Conservation (phyloP, 2,329 filamentous ascomycete genomes). For the Fusarium aywerte region DNA sequence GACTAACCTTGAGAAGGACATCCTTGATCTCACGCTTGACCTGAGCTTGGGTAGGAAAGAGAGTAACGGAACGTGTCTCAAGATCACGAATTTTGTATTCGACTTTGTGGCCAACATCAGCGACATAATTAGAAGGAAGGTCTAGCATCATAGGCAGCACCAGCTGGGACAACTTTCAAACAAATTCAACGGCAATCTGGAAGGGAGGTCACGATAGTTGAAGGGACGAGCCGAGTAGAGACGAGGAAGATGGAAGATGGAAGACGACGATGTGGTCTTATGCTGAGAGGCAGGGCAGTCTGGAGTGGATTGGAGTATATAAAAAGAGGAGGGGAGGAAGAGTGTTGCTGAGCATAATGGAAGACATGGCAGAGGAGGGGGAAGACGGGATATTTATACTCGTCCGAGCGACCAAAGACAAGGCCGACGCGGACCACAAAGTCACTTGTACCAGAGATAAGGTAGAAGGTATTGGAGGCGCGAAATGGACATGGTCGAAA, state of each 20-base stretch:
- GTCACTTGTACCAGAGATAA: constrained; percentile 20
- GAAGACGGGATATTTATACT: constrained; percentile 44
- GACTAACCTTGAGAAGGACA: constrained; percentile 51
- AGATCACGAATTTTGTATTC: constrained; percentile 68
- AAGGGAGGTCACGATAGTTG: background rate
- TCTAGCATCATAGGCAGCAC: background rate
- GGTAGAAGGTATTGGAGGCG: constrained; percentile 1
- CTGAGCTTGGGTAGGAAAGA: constrained; percentile 71
- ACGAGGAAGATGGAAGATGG: background rate
- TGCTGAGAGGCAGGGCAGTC: background rate
- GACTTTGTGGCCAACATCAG: constrained; percentile 56
- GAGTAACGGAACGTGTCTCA: constrained; percentile 68
- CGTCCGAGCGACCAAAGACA: background rate
- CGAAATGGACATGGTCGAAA: background rate
- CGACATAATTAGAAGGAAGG: constrained; percentile 28
- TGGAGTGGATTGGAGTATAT: background rate
- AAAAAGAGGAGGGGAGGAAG: background rate
- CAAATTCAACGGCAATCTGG: background rate
- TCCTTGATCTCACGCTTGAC: constrained; percentile 69
- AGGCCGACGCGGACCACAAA: constrained; percentile 4
- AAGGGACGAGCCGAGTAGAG: background rate
- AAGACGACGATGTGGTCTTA: background rate
- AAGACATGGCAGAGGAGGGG: constrained; percentile 25
- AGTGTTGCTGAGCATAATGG: constrained; percentile 18
- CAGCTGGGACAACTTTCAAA: background rate